Conservation (phyloP, 805 yeast species). For the Starmera pachycereana region DNA sequence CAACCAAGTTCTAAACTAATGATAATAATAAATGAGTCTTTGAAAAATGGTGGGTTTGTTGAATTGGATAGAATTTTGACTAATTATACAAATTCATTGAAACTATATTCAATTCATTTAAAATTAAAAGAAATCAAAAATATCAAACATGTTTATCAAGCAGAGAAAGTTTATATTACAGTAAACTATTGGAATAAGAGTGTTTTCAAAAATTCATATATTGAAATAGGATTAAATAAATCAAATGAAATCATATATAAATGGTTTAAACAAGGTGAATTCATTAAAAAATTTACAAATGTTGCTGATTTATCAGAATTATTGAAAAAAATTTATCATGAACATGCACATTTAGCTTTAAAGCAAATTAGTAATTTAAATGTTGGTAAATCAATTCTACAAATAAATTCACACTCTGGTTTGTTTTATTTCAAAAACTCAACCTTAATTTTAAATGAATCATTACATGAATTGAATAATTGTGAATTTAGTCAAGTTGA, state of each 20-base stretch:
- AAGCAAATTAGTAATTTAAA: conserved; percentile 22
- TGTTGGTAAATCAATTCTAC: conserved; percentile 17
- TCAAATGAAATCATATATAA: conserved; percentile 38
- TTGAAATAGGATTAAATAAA: conserved; percentile 51
- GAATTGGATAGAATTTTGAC: conserved; percentile 50
- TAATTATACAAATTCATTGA: conserved; percentile 52
- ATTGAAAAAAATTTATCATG: conserved; percentile 27
- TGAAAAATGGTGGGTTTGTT: conserved; percentile 33
- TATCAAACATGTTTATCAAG: conserved; percentile 45
- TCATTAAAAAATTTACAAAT: conserved; percentile 24
- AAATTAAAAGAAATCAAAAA: conserved; percentile 45
- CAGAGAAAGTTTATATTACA: conserved; percentile 41
- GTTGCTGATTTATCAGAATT: conserved; percentile 25
- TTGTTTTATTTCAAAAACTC: conserved; percentile 35
- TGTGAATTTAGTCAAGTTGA: conserved; percentile 17
- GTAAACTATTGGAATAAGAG: conserved; percentile 58
- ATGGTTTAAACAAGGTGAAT: conserved; percentile 54
- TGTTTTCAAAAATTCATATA: conserved; percentile 38
- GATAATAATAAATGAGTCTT: conserved; percentile 39
- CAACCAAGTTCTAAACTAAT: conserved; percentile 31
- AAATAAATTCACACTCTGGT: conserved; percentile 23
- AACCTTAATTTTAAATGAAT: conserved; percentile 21
- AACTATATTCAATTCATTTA: conserved; percentile 47
- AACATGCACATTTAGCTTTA: conserved; percentile 29
- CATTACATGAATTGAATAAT: conserved; percentile 15